Evolutionary conservation across 1,284 basidiomycete genomes (phyloP).

Genomic region (Golubevia pallescens): DNA sequence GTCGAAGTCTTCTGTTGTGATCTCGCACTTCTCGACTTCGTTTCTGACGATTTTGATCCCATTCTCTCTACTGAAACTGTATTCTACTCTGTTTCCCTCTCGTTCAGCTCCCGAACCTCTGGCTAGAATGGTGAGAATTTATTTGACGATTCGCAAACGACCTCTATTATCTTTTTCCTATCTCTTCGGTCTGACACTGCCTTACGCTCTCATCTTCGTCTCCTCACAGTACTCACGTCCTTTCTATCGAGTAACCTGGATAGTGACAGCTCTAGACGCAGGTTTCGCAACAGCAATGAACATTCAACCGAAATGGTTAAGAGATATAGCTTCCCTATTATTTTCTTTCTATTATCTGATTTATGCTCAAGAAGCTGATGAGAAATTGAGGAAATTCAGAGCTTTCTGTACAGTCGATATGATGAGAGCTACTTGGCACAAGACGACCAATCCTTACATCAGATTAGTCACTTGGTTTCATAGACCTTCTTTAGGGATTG

Average conservation of each 20-base stretch:
- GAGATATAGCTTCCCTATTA: slow-evolving; percentile 72
- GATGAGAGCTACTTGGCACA: slow-evolving; percentile 94
- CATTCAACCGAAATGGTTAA: slow-evolving; percentile 88
- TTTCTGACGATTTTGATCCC: too few species aligned
- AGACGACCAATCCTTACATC: slow-evolving; percentile 89
- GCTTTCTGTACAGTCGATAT: slow-evolving; percentile 94
- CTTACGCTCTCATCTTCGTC: not conserved
- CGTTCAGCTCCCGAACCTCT: slow-evolving; percentile 82
- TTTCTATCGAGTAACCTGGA: slow-evolving; percentile 97
- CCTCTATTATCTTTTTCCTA: slow-evolving; percentile 6
- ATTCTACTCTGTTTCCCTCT: not conserved
- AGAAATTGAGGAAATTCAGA: slow-evolving; percentile 86
- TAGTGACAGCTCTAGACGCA: slow-evolving; percentile 84
- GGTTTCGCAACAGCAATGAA: slow-evolving; percentile 94
- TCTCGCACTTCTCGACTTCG: too few species aligned
- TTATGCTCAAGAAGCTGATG: slow-evolving; percentile 89
- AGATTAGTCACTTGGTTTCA: slow-evolving; percentile 73
- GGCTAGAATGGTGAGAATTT: slow-evolving; percentile 72
- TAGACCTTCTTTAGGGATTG: slow-evolving; percentile 71
- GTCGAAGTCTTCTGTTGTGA: too few species aligned
- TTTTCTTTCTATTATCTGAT: slow-evolving; percentile 92
- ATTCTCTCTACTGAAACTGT: too few species aligned
- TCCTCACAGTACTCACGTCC: slow-evolving; percentile 76
- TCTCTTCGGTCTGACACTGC: too few species aligned
- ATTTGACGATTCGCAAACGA: not conserved